Conservation (phyloP, 441 rosid species). For the Bruguiera hainesii region DNA sequence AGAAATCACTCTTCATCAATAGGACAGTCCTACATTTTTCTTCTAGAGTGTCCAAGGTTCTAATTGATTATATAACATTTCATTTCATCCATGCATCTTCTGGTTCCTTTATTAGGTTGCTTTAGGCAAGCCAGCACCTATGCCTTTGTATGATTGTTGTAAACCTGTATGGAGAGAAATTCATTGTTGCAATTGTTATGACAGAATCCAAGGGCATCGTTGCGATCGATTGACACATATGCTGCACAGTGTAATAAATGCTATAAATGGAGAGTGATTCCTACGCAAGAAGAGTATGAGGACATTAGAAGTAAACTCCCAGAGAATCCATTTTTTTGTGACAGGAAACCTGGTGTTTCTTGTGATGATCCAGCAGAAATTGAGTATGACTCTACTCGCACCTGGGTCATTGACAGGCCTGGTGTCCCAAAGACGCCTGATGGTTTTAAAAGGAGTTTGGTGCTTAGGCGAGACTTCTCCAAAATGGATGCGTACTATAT, state of each 20-base stretch:
- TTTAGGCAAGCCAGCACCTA: no score
- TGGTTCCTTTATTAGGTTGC: no score
- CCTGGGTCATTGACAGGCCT: conserved; percentile 90
- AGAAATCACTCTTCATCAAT: no score
- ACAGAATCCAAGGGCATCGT: conserved; percentile 29
- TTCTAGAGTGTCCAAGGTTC: no score
- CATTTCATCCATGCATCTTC: no score
- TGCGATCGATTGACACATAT: conserved; percentile 55
- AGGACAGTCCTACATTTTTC: no score
- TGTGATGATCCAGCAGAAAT: conserved; percentile 73
- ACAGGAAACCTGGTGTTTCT: conserved; percentile 44
- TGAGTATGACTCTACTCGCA: conserved; percentile 55
- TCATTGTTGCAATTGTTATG: conserved; percentile 18
- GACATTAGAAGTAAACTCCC: conserved; percentile 63
- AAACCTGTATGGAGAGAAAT: no score
- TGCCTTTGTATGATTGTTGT: no score
- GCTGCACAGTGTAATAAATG: conserved; percentile 82
- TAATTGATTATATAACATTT: no score
- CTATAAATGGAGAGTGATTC: conserved; percentile 76
- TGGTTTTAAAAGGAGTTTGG: conserved; percentile 78
- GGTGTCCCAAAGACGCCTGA: conserved; percentile 79
- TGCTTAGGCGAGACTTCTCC: conserved; percentile 69
- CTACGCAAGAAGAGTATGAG: conserved; percentile 62
- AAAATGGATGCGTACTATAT: conserved; percentile 89
- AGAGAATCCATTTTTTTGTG: conserved; percentile 52